Conservation (phyloP, 2,329 filamentous ascomycete genomes). For the Catunica adiposa region DNA sequence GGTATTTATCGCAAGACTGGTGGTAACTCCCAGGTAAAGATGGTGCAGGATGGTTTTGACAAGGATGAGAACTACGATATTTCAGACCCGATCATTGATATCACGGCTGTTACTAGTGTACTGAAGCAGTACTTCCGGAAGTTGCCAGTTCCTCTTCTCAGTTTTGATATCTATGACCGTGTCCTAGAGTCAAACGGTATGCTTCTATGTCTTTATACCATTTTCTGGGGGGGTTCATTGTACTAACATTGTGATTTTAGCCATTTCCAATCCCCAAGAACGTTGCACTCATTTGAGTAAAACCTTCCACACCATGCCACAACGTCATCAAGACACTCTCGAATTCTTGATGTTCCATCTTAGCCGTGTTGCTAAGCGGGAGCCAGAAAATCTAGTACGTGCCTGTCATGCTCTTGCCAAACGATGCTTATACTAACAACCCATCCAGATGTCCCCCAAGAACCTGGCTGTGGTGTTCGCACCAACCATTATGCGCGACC, state of each 20-base stretch:
- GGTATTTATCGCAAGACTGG: slow-evolving; percentile 97
- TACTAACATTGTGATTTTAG: slow-evolving; percentile 25
- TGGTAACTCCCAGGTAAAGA: slow-evolving; percentile 76
- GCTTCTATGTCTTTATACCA: slow-evolving; percentile 19
- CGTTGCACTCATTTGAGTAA: slow-evolving; percentile 55
- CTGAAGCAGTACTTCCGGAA: slow-evolving; percentile 97
- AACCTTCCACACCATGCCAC: slow-evolving; percentile 63
- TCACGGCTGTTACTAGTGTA: slow-evolving; percentile 87
- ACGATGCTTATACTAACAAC: not conserved
- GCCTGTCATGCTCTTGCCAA: not conserved
- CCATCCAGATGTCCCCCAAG: slow-evolving; percentile 73
- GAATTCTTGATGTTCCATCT: slow-evolving; percentile 93
- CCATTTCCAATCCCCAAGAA: slow-evolving; percentile 47
- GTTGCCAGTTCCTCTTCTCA: slow-evolving; percentile 74
- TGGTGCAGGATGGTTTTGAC: slow-evolving; percentile 83
- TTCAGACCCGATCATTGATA: slow-evolving; percentile 82
- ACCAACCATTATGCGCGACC: slow-evolving; percentile 88
- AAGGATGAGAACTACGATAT: slow-evolving; percentile 76
- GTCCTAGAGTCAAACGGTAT: slow-evolving; percentile 66
- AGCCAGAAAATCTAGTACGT: slow-evolving; percentile 67
- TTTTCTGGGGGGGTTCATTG: not conserved
- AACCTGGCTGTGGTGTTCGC: slow-evolving; percentile 96
- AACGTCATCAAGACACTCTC: slow-evolving; percentile 71
- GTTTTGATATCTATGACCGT: slow-evolving; percentile 80
- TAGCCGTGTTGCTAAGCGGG: slow-evolving; percentile 64